Conservation (phyloP, 306 rosid genomes). For the Inga leiocalycina region DNA sequence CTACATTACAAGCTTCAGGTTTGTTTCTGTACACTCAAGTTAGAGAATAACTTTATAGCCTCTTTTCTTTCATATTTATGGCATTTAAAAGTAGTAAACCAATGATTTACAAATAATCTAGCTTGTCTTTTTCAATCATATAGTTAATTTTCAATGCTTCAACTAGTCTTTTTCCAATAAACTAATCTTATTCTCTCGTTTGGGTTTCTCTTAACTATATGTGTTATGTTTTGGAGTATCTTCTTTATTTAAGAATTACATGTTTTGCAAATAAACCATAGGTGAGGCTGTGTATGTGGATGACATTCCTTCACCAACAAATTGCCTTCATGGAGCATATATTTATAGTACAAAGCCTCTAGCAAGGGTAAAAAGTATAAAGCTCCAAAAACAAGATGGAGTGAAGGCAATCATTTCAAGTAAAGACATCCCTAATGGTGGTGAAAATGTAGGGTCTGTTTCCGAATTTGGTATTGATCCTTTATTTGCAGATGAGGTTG, state of each 20-base stretch:
- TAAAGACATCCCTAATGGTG: slow-evolving; percentile 75
- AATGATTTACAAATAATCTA: background rate
- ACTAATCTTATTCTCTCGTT: slow-evolving; percentile 2
- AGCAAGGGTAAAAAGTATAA: slow-evolving; percentile 66
- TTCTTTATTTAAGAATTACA: slow-evolving; percentile 17
- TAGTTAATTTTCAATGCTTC: background rate
- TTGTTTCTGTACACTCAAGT: slow-evolving; percentile 25
- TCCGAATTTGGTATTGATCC: slow-evolving; percentile 60
- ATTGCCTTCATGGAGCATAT: slow-evolving; percentile 80
- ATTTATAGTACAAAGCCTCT: slow-evolving; percentile 74
- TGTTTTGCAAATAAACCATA: slow-evolving; percentile 45
- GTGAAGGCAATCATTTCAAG: slow-evolving; percentile 60
- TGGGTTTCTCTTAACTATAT: background rate
- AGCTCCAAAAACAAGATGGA: slow-evolving; percentile 53
- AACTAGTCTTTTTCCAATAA: background rate
- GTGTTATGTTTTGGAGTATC: background rate
- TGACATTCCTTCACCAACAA: slow-evolving; percentile 85
- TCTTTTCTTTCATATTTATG: background rate
- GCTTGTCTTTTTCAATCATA: background rate
- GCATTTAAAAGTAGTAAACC: background rate
- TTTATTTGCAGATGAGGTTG: slow-evolving; percentile 70
- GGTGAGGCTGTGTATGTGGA: slow-evolving; percentile 95
- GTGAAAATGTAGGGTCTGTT: slow-evolving; percentile 67
- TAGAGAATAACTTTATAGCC: background rate
- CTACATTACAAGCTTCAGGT: slow-evolving; percentile 90